Evolutionary conservation across 2,329 filamentous ascomycete species (phyloP).

Genomic region (Verticillium zaregamsianum): DNA sequence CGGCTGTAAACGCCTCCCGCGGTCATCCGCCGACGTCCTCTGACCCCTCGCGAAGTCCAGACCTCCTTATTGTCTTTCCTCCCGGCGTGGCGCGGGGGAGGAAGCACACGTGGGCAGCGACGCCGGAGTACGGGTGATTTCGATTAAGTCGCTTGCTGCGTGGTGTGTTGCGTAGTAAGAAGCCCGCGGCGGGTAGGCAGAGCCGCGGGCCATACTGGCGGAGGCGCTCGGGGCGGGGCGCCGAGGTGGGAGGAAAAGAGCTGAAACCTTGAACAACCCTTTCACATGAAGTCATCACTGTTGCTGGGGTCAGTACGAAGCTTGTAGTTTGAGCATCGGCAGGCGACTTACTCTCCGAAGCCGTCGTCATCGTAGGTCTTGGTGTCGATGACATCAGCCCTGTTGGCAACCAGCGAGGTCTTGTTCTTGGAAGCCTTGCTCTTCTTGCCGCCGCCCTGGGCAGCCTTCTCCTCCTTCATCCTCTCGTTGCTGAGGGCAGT

Average conservation of each 20-base stretch:
- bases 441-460: slow-evolving; percentile 95
- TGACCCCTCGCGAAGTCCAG: background rate
- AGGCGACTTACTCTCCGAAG: slow-evolving; percentile 72
- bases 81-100: background rate
- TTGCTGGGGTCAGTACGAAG: background rate
- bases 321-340: background rate
- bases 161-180: background rate
- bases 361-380: slow-evolving; percentile 72
- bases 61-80: background rate
- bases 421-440: slow-evolving; percentile 95
- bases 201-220: slow-evolving; percentile 1
- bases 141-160: background rate
- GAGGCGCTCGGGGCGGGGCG: slow-evolving; percentile 2
- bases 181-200: background rate
- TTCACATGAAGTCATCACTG: slow-evolving; percentile 73
- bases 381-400: slow-evolving; percentile 63
- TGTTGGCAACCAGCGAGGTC: slow-evolving; percentile 67
- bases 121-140: background rate
- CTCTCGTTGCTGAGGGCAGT: slow-evolving; percentile 96
- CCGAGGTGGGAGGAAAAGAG: slow-evolving; percentile 7
- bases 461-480: slow-evolving; percentile 95
- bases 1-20: background rate
- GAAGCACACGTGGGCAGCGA: background rate
- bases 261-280: slow-evolving; percentile 11
- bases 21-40: background rate